Evolutionary conservation across 306 rosid genomes (phyloP), one percentile per base, ranked within the genome.

Genomic region (Canavalia ensiformis): DNA sequence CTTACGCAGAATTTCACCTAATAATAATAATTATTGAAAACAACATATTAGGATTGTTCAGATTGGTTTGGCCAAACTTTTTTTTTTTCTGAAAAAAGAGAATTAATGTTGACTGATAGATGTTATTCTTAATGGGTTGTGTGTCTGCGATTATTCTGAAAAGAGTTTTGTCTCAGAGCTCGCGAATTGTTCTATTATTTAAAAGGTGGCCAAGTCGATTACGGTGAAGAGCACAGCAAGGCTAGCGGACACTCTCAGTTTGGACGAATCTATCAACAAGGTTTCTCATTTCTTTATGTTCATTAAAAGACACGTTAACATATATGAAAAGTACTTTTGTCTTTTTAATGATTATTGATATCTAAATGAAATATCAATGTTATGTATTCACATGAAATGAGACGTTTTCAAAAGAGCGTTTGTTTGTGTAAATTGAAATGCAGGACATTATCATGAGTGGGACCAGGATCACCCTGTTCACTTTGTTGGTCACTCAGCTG

Each of bases 361-460:
- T 37, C 41, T 37, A 37, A 37, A 4, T 37, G 41, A 37, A 49
- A 3, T 3, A n/a, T 51, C 12, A 13, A 51, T 12, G 56, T 12
- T 12, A 54, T 2, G 31, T 6, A 56, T 56, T 25, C 33, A 56
- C 30, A 1, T 56, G 4, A 7, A 34, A 25, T n/a, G 35, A 28
- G 0, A 18, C 31, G 47, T 44, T 44, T 5, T 44, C 47, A 7
- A 44, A 44, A 5, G 47, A 0, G 6, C 1, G 7, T 44, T 54
- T 54, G 68, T 28, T 39, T 29, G 44, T 62, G 45, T 33, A 51
- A 51, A 5, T n/a, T 54, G 58, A 72, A 65, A 65, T 87, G 46
- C 90, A 93, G 99, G 99, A 49, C 90, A 96, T 67, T 96, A 92
- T 84, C 94, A 97, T 46, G 94, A 96, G 75, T 96, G 99, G 99